A percentile compares a stretch with the other conserved stretches of the same genome.
Evolutionary conservation across 768 basidiomycete genomes (phyloP).

Genomic region (Suillus sp.): DNA sequence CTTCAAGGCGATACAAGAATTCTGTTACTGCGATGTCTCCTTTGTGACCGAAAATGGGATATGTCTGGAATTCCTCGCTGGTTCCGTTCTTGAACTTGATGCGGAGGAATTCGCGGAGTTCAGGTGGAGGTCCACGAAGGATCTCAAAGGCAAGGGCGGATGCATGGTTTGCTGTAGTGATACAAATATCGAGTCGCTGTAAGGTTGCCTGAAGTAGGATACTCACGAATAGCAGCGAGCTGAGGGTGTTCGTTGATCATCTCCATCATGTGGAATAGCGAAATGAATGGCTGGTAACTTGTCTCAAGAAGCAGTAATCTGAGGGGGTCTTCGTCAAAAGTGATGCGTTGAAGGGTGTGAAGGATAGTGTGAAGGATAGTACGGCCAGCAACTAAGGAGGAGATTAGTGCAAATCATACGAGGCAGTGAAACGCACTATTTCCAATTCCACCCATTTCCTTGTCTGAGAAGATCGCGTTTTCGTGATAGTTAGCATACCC

Average conservation of each 20-base stretch:
- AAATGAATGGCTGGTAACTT: constrained; percentile 87
- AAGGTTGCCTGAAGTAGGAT: neutral
- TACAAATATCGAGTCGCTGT: constrained; percentile 1
- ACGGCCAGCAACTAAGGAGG: constrained; percentile 70
- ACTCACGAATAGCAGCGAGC: constrained; percentile 65
- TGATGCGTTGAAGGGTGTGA: constrained; percentile 71
- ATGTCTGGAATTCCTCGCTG: constrained; percentile 53
- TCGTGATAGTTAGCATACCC: constrained; percentile 79
- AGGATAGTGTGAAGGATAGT: constrained; percentile 74
- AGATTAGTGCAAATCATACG: neutral
- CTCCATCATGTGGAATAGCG: constrained; percentile 77
- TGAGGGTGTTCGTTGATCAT: constrained; percentile 53
- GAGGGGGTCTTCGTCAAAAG: constrained; percentile 75
- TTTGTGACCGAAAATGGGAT: constrained; percentile 71
- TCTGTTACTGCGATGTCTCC: constrained; percentile 77
- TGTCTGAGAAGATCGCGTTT: constrained; percentile 68
- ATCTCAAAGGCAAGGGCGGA: constrained; percentile 77
- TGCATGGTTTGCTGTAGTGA: constrained; percentile 60
- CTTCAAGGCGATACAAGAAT: constrained; percentile 81
- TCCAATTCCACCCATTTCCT: constrained; percentile 63
- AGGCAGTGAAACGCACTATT: constrained; percentile 57
- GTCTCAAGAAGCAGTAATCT: constrained; percentile 76
- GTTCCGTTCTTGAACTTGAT: constrained; percentile 86
- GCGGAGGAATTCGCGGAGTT: constrained; percentile 76
- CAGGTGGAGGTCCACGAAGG: constrained; percentile 72